Percentiles rank a stretch among this genome's conserved stretches.
Conservation (phyloP, 208 protist genomes). For the Trypanosoma vivax region DNA sequence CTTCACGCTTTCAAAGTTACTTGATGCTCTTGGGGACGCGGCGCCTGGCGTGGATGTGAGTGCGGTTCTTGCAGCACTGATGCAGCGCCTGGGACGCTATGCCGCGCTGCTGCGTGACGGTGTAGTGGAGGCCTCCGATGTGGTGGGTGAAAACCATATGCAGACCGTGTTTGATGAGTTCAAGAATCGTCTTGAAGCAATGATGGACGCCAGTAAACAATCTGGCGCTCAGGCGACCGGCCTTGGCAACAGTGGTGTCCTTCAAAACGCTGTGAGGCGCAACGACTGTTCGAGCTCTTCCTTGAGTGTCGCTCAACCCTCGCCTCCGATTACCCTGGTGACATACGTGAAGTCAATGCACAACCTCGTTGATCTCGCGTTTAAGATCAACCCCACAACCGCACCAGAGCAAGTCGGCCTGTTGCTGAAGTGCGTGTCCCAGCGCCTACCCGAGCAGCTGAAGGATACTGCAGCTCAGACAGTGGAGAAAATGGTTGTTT, state of each 20-base stretch:
- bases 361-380: conserved; percentile 16
- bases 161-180: conserved; percentile 48
- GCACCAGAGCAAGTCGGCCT: conserved; percentile 7
- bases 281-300: neutral
- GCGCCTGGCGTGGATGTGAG: conserved; percentile 87
- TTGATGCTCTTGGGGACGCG: conserved; percentile 63
- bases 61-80: conserved; percentile 71
- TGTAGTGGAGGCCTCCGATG: conserved; percentile 10
- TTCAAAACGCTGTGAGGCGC: neutral
- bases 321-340: conserved; percentile 29
- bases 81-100: conserved; percentile 88
- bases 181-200: conserved; percentile 28
- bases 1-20: conserved; percentile 83
- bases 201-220: conserved; percentile 25
- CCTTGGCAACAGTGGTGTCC: neutral
- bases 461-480: neutral
- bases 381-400: conserved; percentile 17
- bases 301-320: conserved; percentile 15
- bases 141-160: conserved; percentile 30
- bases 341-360: conserved; percentile 45
- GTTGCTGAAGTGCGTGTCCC: conserved; percentile 27
- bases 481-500: conserved; percentile 15
- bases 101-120: conserved; percentile 34
- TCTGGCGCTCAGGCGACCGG: neutral
- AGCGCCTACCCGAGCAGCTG: conserved; percentile 18